Percentiles rank a stretch among this genome's conserved stretches.
These are phyloP conservation scores for Salinomyces thailandicus DNA, from an alignment of 2,329 filamentous ascomycete genomes.

Conservation along the genomic window DNA sequence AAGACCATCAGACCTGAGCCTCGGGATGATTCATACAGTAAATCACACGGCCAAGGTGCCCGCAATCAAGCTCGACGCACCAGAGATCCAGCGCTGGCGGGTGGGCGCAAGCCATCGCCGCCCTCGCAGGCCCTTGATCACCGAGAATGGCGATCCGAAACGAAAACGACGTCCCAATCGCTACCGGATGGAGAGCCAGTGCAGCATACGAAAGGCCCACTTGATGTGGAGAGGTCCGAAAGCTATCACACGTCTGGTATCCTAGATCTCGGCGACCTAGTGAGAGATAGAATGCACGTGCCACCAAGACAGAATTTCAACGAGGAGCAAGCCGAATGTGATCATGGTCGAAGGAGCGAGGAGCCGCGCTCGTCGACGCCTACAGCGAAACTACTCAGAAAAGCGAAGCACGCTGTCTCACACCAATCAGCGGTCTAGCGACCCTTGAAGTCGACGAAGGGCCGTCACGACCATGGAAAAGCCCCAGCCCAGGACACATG, in stretches of 20 bases:
- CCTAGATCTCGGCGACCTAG: constrained; percentile 7
- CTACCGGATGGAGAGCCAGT: not conserved
- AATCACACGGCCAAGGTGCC: too few species aligned
- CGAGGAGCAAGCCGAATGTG: not conserved
- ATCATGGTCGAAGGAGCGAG: constrained; percentile 10
- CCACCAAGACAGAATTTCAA: not conserved
- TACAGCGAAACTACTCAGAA: constrained; percentile 12
- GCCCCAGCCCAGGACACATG: not conserved
- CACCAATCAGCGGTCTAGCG: too few species aligned
- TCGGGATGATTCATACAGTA: not conserved
- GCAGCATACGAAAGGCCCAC: not conserved
- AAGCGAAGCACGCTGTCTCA: constrained; percentile 4
- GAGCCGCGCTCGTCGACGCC: constrained; percentile 11
- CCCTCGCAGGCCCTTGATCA: not conserved
- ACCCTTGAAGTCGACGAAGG: too few species aligned
- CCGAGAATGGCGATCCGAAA: not conserved
- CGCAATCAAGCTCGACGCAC: too few species aligned
- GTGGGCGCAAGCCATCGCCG: not conserved
- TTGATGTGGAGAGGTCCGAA: not conserved
- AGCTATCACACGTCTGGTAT: constrained; percentile 18
- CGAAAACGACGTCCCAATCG: not conserved
- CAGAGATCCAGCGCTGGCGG: not conserved
- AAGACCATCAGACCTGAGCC: too few species aligned
- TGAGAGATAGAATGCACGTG: not conserved
- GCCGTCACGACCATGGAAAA: not conserved